Conservation (phyloP, 2,329 filamentous ascomycete genomes). For the Trichothecium sympodiale region DNA sequence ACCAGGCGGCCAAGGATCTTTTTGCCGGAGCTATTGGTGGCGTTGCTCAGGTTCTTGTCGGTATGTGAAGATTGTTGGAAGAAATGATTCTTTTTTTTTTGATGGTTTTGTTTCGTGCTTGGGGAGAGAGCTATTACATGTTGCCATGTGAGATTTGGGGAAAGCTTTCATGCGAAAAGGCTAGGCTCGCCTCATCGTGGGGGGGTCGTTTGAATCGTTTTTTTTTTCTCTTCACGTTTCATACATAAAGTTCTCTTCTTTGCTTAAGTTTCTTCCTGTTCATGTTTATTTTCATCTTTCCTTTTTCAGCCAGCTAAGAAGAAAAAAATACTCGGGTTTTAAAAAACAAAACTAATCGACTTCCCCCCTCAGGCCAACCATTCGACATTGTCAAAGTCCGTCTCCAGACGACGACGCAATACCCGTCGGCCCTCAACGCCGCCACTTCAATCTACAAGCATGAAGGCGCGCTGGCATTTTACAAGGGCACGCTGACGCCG, state of each 20-base stretch:
- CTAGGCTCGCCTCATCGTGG: too few species aligned
- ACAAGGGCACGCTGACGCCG: constrained; percentile 94
- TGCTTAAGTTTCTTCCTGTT: not conserved
- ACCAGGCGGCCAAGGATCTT: constrained; percentile 73
- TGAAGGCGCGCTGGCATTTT: constrained; percentile 86
- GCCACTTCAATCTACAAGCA: constrained; percentile 76
- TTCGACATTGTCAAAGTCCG: constrained; percentile 97
- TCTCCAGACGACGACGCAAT: constrained; percentile 77
- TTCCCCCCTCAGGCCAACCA: constrained; percentile 43
- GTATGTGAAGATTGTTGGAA: constrained; percentile 55
- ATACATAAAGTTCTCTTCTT: too few species aligned
- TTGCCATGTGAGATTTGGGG: too few species aligned
- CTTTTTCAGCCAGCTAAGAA: too few species aligned
- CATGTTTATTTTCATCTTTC: too few species aligned
- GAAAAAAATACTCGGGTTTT: too few species aligned
- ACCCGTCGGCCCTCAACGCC: constrained; percentile 68
- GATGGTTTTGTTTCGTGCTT: too few species aligned
- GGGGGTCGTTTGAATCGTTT: too few species aligned
- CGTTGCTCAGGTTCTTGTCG: constrained; percentile 85
- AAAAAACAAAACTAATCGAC: constrained; percentile 2
- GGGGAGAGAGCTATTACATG: too few species aligned
- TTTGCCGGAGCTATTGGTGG: constrained; percentile 85
- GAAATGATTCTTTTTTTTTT: too few species aligned
- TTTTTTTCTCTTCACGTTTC: too few species aligned
- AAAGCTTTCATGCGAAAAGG: too few species aligned